Conservation (phyloP, 495 filamentous ascomycete species). For the Daldinia decipiens region DNA sequence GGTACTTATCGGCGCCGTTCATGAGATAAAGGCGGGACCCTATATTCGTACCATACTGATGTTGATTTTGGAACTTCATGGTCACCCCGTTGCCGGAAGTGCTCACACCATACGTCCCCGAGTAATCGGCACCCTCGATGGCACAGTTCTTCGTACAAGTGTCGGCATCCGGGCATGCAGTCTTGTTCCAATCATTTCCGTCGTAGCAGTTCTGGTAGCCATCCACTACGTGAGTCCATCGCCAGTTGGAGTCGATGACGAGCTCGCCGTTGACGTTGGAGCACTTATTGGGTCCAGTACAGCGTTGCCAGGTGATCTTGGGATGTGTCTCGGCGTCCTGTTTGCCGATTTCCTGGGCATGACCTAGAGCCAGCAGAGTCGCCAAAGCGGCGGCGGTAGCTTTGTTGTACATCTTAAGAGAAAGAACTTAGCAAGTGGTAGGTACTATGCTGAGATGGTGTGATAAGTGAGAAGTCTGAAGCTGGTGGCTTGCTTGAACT, state of each 20-base stretch:
- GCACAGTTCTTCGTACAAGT: constrained; percentile 63
- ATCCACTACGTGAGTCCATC: constrained; percentile 56
- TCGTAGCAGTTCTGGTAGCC: constrained; percentile 60
- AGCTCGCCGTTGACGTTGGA: constrained; percentile 51
- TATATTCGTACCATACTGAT: constrained; percentile 55
- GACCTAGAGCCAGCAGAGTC: constrained; percentile 27
- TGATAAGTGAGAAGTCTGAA: constrained; percentile 7
- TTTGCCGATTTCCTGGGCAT: constrained; percentile 55
- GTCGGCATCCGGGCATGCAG: constrained; percentile 59
- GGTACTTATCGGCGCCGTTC: constrained; percentile 60
- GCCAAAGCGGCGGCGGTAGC: constrained; percentile 18
- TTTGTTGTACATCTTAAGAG: constrained; percentile 27
- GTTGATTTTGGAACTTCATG: constrained; percentile 63
- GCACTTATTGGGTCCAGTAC: constrained; percentile 62
- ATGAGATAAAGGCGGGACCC: constrained; percentile 65
- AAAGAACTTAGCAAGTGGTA: background rate
- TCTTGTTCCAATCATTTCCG: constrained; percentile 66
- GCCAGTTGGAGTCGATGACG: constrained; percentile 63
- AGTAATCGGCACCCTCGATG: constrained; percentile 62
- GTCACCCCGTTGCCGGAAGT: constrained; percentile 55
- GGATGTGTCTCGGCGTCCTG: constrained; percentile 66
- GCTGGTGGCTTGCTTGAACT: constrained; percentile 13
- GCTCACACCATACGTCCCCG: constrained; percentile 56
- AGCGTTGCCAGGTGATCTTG: constrained; percentile 64
- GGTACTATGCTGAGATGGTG: constrained; percentile 1